These are phyloP conservation scores for Ilyonectria mors-panacis DNA, from an alignment of 2,329 filamentous ascomycete species.

Conservation along the genomic window DNA sequence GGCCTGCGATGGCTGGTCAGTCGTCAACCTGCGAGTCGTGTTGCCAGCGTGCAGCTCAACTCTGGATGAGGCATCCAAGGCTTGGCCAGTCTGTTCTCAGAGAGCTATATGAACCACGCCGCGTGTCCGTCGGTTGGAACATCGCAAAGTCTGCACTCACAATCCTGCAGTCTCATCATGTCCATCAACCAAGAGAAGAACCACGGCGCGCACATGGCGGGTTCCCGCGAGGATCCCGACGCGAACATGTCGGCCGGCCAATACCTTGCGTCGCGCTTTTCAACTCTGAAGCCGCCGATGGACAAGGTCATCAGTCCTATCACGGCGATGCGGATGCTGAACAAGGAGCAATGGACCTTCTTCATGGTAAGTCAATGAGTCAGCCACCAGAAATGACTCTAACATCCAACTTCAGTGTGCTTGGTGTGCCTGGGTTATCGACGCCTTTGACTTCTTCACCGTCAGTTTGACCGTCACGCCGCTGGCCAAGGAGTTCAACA, in stretches of 20 bases:
- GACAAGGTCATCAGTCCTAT: constrained; percentile 68
- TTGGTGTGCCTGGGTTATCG: constrained; percentile 34
- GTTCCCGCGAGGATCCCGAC: not conserved
- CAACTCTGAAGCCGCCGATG: constrained; percentile 71
- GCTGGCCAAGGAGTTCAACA: constrained; percentile 67
- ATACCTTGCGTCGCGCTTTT: constrained; percentile 68
- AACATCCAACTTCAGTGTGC: not conserved
- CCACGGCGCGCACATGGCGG: not conserved
- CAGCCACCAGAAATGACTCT: not conserved
- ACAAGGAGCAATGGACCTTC: constrained; percentile 67
- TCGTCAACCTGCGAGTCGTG: not conserved
- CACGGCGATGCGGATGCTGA: constrained; percentile 63
- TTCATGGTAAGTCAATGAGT: constrained; percentile 54
- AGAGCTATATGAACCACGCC: not conserved
- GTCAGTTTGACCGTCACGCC: constrained; percentile 72
- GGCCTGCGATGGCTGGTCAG: not conserved
- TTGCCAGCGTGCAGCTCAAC: not conserved
- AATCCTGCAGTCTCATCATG: not conserved
- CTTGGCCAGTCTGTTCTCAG: not conserved
- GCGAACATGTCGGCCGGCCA: constrained; percentile 60
- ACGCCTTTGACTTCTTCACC: constrained; percentile 76
- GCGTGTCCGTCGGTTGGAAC: not conserved
- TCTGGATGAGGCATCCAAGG: not conserved
- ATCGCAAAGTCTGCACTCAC: not conserved
- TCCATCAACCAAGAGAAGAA: not conserved